Conservation (phyloP, 495 filamentous ascomycete species). For the Xylaria flabelliformis region DNA sequence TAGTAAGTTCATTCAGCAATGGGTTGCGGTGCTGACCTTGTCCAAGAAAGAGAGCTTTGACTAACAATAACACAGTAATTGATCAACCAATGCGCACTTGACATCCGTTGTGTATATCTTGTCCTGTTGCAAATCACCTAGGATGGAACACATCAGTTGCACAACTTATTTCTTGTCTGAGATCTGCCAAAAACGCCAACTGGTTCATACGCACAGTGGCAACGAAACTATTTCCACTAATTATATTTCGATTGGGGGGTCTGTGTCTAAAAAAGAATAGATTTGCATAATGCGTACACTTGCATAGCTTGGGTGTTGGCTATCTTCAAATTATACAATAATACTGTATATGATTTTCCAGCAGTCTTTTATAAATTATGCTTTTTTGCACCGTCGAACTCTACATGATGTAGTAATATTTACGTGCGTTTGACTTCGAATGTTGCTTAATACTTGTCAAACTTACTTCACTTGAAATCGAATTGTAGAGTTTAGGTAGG, state of each 20-base stretch:
- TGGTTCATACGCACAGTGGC: background rate
- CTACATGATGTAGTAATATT: background rate
- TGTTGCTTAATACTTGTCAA: background rate
- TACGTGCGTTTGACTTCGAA: background rate
- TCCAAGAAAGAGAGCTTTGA: background rate
- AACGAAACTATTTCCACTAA: background rate
- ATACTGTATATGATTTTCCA: background rate
- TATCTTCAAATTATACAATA: slow-evolving; percentile 13
- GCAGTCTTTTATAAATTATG: background rate
- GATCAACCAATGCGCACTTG: background rate
- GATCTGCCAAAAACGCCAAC: background rate
- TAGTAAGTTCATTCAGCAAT: slow-evolving; percentile 68
- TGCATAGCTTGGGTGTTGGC: slow-evolving; percentile 25
- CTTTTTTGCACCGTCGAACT: background rate
- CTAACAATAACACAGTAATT: slow-evolving; percentile 23
- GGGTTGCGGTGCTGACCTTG: background rate
- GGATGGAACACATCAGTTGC: background rate
- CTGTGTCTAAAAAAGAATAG: slow-evolving; percentile 14
- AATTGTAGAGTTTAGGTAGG: background rate
- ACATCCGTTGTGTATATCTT: background rate
- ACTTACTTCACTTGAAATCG: background rate
- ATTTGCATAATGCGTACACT: slow-evolving; percentile 22
- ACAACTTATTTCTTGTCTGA: background rate
- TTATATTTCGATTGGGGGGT: background rate
- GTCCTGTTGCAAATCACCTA: background rate